Evolutionary conservation across 352 stramenopile species (phyloP).

Genomic region (Globisporangium polare): DNA sequence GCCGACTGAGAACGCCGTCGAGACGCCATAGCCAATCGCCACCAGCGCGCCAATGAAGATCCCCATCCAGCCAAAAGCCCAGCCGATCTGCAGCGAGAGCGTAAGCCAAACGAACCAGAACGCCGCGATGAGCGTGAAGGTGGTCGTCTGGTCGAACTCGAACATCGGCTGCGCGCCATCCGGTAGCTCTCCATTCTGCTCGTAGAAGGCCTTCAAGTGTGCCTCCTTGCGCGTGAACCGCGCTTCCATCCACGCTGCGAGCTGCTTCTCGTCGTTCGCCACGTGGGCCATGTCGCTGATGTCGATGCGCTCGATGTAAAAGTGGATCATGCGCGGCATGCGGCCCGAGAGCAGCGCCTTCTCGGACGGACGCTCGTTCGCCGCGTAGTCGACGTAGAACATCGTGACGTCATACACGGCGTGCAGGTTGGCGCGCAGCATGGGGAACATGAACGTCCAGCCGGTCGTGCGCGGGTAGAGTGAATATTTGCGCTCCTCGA

Average conservation of each 20-base stretch:
- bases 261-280: conserved; percentile 30
- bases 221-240: conserved; percentile 68
- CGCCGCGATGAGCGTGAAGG: conserved; percentile 28
- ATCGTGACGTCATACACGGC: conserved; percentile 83
- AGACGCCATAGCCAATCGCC: conserved; percentile 26
- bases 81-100: conserved; percentile 21
- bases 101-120: conserved; percentile 56
- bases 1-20: conserved; percentile 33
- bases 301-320: conserved; percentile 65
- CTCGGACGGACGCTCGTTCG: conserved; percentile 66
- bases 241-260: conserved; percentile 59
- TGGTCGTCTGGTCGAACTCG: conserved; percentile 26
- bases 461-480: conserved; percentile 77
- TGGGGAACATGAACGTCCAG: conserved; percentile 71
- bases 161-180: conserved; percentile 41
- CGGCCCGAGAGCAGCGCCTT: conserved; percentile 50
- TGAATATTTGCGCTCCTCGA: conserved; percentile 48
- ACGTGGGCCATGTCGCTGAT: conserved; percentile 28
- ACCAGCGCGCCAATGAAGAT: conserved; percentile 22
- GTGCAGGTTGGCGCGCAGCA: conserved; percentile 47
- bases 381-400: conserved; percentile 70
- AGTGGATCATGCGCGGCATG: conserved; percentile 57
- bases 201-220: conserved; percentile 61
- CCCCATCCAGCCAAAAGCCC: conserved; percentile 25
- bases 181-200: conserved; percentile 47